A percentile compares a stretch with the other conserved stretches of the same genome.
phyloP scores from a whole-genome alignment of 2,329 filamentous ascomycete species.

The Camillea tinctor region DNA sequence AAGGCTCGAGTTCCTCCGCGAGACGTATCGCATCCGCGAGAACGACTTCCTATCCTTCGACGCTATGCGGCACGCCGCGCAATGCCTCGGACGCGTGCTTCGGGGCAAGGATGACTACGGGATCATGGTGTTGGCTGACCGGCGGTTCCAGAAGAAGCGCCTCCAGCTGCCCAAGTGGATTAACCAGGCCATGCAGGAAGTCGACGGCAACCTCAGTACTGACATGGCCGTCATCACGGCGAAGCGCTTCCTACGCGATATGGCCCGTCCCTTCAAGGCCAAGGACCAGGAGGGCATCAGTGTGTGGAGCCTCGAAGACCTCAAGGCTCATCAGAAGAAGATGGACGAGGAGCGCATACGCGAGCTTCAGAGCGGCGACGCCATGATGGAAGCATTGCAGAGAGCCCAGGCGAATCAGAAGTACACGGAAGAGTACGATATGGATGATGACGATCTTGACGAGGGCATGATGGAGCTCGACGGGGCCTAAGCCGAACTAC shows the following conservation, averaged over 20 bases:
- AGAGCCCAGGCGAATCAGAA: constrained; percentile 27
- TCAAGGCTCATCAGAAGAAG: constrained; percentile 76
- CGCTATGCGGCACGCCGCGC: constrained; percentile 97
- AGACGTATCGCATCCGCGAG: constrained; percentile 94
- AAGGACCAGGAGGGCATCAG: constrained; percentile 89
- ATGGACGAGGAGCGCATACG: constrained; percentile 66
- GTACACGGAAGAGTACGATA: constrained; percentile 45
- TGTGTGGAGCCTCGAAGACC: constrained; percentile 81
- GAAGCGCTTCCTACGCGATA: constrained; percentile 83
- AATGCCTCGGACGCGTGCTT: constrained; percentile 91
- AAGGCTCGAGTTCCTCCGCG: constrained; percentile 89
- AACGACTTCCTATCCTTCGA: constrained; percentile 99
- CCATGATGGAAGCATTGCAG: constrained; percentile 27
- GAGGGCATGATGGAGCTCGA: constrained; percentile 54
- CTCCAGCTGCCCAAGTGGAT: constrained; percentile 96
- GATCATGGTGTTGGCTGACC: constrained; percentile 98
- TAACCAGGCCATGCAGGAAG: constrained; percentile 78
- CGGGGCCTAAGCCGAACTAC: constrained; percentile 7
- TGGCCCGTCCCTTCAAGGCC: constrained; percentile 85
- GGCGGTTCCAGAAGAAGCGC: constrained; percentile 89
- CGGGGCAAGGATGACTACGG: constrained; percentile 98
- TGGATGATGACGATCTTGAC: constrained; percentile 53
- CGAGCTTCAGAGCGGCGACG: constrained; percentile 54
- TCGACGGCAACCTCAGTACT: constrained; percentile 85
- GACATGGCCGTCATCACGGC: constrained; percentile 92